These are phyloP conservation scores for Fusarium bulbicola DNA, from an alignment of 2,329 filamentous ascomycete genomes.

Conservation along the genomic window DNA sequence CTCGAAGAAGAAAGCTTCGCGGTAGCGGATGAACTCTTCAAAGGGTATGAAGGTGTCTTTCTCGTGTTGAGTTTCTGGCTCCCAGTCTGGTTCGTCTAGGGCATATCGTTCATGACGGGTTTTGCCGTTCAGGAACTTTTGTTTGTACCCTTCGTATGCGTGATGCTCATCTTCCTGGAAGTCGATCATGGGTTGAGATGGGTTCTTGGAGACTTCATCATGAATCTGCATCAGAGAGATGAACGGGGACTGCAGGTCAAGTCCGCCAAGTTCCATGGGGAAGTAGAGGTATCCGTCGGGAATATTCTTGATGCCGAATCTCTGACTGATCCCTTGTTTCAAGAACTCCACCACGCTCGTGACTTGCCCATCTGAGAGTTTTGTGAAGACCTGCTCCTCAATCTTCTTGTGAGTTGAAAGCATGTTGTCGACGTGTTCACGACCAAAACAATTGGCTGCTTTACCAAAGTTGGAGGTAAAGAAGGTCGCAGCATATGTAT, in stretches of 20 bases:
- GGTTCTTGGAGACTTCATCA: slow-evolving; percentile 43
- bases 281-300: slow-evolving; percentile 59
- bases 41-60: slow-evolving; percentile 54
- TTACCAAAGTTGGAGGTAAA: slow-evolving; percentile 63
- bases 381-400: slow-evolving; percentile 57
- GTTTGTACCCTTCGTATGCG: slow-evolving; percentile 48
- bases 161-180: slow-evolving; percentile 49
- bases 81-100: slow-evolving; percentile 40
- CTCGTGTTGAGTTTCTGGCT: slow-evolving; percentile 43
- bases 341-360: slow-evolving; percentile 64
- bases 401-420: slow-evolving; percentile 59
- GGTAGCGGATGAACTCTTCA: slow-evolving; percentile 54
- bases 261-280: slow-evolving; percentile 56
- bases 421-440: slow-evolving; percentile 61
- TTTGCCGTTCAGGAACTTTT: slow-evolving; percentile 47
- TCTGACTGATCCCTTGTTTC: slow-evolving; percentile 58
- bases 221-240: slow-evolving; percentile 53
- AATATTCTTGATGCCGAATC: slow-evolving; percentile 58
- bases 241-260: slow-evolving; percentile 58
- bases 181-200: slow-evolving; percentile 44
- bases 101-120: background rate
- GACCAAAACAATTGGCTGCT: slow-evolving; percentile 61
- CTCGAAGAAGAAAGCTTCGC: slow-evolving; percentile 52
- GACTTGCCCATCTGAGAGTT: slow-evolving; percentile 36
- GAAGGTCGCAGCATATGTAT: slow-evolving; percentile 61